Evolutionary conservation across 768 basidiomycete species (phyloP).

Genomic region (Boletus tomentosulus): DNA sequence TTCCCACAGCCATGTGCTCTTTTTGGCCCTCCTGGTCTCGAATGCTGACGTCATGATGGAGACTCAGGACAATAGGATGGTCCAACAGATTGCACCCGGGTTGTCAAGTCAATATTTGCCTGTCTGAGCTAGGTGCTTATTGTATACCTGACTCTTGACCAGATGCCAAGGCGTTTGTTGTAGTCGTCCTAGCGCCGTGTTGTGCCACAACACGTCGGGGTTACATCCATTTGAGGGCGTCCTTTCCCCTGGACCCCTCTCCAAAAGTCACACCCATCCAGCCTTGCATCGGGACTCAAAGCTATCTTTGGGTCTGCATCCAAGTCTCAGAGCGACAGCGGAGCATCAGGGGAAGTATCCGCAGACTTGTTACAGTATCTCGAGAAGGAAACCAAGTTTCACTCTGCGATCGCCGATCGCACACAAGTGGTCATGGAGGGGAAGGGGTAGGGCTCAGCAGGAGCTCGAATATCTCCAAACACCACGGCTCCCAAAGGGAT

Average conservation of each 20-base stretch:
- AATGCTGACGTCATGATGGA: too few relatives aligned
- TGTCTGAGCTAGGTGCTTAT: too few relatives aligned
- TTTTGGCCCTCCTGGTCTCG: neutral
- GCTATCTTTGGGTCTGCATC: conserved; percentile 25
- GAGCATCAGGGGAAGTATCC: conserved; percentile 49
- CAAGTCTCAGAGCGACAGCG: conserved; percentile 13
- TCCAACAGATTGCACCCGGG: too few relatives aligned
- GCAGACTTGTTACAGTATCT: conserved; percentile 71
- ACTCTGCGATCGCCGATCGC: conserved; percentile 54
- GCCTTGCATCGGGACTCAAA: conserved; percentile 15
- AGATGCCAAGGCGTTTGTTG: too few relatives aligned
- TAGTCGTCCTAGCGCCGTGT: too few relatives aligned
- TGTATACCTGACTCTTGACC: too few relatives aligned
- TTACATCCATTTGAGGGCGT: conserved; percentile 56
- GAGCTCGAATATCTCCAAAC: conserved; percentile 64
- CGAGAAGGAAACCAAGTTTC: conserved; percentile 60
- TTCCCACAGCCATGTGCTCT: neutral
- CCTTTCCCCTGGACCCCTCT: conserved; percentile 89
- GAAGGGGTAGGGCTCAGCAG: conserved; percentile 78
- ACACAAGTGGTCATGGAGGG: conserved; percentile 92
- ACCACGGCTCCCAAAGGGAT: conserved; percentile 37
- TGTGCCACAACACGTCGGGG: too few relatives aligned
- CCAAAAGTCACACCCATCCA: conserved; percentile 85
- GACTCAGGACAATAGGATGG: too few relatives aligned
- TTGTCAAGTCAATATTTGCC: too few relatives aligned